Percentiles rank a stretch among this genome's conserved stretches.
Evolutionary conservation across 139 green algal genomes (phyloP).

Genomic region (Microglena sp.): DNA sequence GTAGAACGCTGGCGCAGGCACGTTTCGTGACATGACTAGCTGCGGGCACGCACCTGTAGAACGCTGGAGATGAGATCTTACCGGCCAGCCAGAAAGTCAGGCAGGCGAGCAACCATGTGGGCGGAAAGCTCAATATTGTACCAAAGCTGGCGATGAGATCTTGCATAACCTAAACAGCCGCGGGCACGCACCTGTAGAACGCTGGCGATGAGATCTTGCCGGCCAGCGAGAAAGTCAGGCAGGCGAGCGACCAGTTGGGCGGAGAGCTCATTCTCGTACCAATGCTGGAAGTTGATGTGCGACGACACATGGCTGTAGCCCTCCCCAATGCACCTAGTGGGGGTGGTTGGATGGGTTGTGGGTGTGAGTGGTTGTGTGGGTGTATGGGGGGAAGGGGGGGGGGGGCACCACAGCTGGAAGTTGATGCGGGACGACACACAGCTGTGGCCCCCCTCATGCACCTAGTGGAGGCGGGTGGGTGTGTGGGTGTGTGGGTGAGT

Average conservation of each 20-base stretch:
- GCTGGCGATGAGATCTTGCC: background rate
- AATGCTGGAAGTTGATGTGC: constrained; percentile 50
- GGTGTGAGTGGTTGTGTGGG: too few relatives aligned
- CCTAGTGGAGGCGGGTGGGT: constrained; percentile 3
- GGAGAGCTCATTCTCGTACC: constrained; percentile 17
- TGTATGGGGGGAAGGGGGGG: too few relatives aligned
- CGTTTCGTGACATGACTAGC: too few relatives aligned
- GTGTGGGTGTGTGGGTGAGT: too few relatives aligned
- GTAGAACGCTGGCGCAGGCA: too few relatives aligned
- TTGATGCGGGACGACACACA: constrained; percentile 44
- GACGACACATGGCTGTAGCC: constrained; percentile 55
- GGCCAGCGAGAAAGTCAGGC: background rate
- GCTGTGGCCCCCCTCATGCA: constrained; percentile 61
- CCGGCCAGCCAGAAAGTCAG: constrained; percentile 12
- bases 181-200: background rate
- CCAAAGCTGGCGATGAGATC: constrained; percentile 4
- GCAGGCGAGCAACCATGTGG: constrained; percentile 30
- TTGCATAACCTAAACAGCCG: background rate
- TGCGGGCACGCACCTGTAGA: constrained; percentile 24
- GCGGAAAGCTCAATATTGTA: constrained; percentile 48
- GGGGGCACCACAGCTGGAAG: constrained; percentile 55
- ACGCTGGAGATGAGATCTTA: constrained; percentile 17
- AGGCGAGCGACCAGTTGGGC: background rate
- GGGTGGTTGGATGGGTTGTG: background rate
- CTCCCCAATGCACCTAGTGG: constrained; percentile 60